Evolutionary conservation across 139 green algal species (phyloP).

Genomic region (Closterium sp.): DNA sequence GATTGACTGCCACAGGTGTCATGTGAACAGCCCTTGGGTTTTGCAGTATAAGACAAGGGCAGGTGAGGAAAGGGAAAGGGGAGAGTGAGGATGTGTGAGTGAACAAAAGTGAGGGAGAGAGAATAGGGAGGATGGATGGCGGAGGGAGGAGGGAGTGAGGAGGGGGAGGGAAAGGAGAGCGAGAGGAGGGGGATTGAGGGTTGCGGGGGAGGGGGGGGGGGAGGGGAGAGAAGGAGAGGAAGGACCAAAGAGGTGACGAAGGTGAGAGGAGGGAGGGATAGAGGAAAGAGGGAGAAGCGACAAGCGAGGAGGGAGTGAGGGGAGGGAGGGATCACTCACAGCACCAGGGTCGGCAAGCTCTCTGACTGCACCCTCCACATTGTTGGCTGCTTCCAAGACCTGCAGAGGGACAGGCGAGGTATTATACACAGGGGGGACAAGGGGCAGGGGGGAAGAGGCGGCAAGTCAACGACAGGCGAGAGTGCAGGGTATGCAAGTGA

Average conservation of each 20-base stretch:
- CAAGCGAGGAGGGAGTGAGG: neutral
- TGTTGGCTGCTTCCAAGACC: slow-evolving; percentile 27
- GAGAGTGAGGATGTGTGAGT: too few species aligned
- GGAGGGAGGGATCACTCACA: slow-evolving; percentile 14
- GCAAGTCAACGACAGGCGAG: neutral
- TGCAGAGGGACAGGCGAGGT: neutral
- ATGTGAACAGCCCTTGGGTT: neutral
- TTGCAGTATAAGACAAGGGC: too few species aligned
- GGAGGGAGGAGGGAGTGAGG: neutral
- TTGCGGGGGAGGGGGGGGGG: neutral
- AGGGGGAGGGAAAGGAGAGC: neutral
- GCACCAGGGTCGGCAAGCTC: slow-evolving; percentile 33
- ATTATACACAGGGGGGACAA: too few species aligned
- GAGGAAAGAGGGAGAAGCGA: neutral
- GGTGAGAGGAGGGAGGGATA: neutral
- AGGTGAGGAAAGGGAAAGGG: too few species aligned
- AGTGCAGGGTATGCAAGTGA: neutral
- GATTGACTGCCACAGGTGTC: too few species aligned
- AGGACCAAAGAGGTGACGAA: neutral
- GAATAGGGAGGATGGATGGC: neutral
- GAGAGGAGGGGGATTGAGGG: neutral
- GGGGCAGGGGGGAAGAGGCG: too few species aligned
- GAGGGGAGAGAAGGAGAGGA: neutral
- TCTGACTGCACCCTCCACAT: slow-evolving; percentile 18
- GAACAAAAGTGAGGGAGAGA: neutral